Percentiles rank a stretch among this genome's conserved stretches.
Conservation (phyloP, 495 filamentous ascomycete genomes). For the Alectoria sarmentosa region DNA sequence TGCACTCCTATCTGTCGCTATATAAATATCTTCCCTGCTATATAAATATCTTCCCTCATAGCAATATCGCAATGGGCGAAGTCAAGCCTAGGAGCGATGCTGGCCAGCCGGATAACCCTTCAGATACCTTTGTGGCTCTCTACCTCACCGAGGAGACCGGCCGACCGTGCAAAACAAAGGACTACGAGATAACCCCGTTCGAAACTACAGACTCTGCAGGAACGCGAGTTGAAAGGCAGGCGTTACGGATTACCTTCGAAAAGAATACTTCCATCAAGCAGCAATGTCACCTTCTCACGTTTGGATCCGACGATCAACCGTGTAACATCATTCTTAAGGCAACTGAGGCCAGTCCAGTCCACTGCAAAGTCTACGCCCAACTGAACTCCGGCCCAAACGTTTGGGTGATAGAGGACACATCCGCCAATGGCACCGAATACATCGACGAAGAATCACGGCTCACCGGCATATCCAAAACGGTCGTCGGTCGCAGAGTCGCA, state of each 20-base stretch:
- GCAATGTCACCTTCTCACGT: background rate
- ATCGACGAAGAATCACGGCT: background rate
- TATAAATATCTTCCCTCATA: background rate
- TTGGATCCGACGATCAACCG: background rate
- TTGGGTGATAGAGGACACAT: background rate
- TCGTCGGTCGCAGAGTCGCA: background rate
- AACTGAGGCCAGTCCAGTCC: background rate
- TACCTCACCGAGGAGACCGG: background rate
- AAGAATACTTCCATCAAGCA: background rate
- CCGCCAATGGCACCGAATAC: background rate
- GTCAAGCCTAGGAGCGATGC: background rate
- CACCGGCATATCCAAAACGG: background rate
- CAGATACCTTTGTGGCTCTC: background rate
- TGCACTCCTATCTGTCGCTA: background rate
- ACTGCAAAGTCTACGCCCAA: constrained; percentile 3
- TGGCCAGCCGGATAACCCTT: background rate
- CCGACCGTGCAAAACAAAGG: background rate
- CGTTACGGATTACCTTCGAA: background rate
- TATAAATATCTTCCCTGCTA: background rate
- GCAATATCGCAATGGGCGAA: background rate
- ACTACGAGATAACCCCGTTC: background rate
- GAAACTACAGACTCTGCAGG: background rate
- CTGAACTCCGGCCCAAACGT: background rate
- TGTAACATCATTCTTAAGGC: background rate
- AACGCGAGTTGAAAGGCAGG: background rate